Percentiles rank a stretch among this genome's conserved stretches.
phyloP scores from a whole-genome alignment of 1,139 yeast species.

The Pneumocystis jirovecii region DNA sequence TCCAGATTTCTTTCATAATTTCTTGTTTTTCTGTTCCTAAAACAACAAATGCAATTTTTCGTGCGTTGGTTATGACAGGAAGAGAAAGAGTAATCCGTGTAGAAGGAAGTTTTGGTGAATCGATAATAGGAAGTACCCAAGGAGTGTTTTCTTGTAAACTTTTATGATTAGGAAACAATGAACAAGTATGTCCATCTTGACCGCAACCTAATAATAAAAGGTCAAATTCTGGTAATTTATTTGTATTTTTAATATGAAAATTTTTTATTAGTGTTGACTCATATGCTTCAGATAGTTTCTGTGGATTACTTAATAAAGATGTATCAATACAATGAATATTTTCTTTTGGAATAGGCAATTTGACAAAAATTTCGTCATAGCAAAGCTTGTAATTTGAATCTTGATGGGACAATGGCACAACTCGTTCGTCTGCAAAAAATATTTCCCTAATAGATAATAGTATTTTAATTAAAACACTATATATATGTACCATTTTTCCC shows the following conservation, averaged over 20 bases:
- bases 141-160: constrained; percentile 80
- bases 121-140: constrained; percentile 88
- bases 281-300: constrained; percentile 85
- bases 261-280: constrained; percentile 74
- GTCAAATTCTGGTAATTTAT: constrained; percentile 88
- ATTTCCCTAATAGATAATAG: constrained; percentile 35
- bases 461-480: background rate
- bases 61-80: constrained; percentile 91
- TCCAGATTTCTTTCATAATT: constrained; percentile 81
- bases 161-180: constrained; percentile 84
- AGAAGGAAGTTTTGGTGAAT: constrained; percentile 82
- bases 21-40: constrained; percentile 75
- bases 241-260: constrained; percentile 77
- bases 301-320: constrained; percentile 62
- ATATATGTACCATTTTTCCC: constrained; percentile 61
- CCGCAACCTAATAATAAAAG: constrained; percentile 86
- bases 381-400: constrained; percentile 87
- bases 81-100: constrained; percentile 82
- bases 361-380: constrained; percentile 65
- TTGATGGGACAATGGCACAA: constrained; percentile 70
- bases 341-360: constrained; percentile 42
- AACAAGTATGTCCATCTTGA: constrained; percentile 96
- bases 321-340: constrained; percentile 73
- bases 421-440: constrained; percentile 90
- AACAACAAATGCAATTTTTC: constrained; percentile 17